Conservation (phyloP, 257 asterid genomes). For the Scutellaria galericulata region DNA sequence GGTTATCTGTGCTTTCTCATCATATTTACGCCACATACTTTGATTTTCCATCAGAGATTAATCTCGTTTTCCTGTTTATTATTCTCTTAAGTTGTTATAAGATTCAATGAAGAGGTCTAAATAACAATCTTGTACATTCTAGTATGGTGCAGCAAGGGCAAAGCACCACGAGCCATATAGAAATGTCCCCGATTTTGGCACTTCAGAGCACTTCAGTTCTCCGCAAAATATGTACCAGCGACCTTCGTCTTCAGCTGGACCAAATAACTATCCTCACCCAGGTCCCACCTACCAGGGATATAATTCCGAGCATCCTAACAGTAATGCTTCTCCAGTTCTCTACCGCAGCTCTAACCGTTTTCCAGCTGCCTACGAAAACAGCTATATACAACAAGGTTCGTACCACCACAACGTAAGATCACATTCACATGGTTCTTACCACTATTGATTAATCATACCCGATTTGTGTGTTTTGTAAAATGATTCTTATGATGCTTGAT, state of each 20-base stretch:
- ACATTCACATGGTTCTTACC: constrained; percentile 60
- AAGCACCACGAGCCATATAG: constrained; percentile 51
- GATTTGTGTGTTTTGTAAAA: constrained; percentile 40
- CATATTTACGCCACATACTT: not conserved
- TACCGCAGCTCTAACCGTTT: constrained; percentile 43
- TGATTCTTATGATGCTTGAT: not conserved
- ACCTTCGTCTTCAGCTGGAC: constrained; percentile 47
- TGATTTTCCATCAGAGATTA: not conserved
- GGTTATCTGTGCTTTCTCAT: not conserved
- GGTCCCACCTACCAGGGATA: constrained; percentile 41
- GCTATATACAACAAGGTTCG: constrained; percentile 43
- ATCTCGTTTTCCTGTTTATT: not conserved
- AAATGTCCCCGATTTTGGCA: constrained; percentile 45
- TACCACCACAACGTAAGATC: constrained; percentile 48
- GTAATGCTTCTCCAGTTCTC: constrained; percentile 47
- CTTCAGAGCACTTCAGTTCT: constrained; percentile 48
- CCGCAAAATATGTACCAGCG: constrained; percentile 45
- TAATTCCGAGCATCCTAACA: constrained; percentile 31
- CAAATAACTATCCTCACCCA: constrained; percentile 40
- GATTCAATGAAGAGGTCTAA: constrained; percentile 17
- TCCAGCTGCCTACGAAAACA: constrained; percentile 37
- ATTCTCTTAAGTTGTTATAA: not conserved
- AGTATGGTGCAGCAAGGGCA: constrained; percentile 56
- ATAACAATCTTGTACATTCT: constrained; percentile 15
- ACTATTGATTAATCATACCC: constrained; percentile 41